phyloP scores from a whole-genome alignment of 2,329 filamentous ascomycete species.

The Fusarium veterinarium region DNA sequence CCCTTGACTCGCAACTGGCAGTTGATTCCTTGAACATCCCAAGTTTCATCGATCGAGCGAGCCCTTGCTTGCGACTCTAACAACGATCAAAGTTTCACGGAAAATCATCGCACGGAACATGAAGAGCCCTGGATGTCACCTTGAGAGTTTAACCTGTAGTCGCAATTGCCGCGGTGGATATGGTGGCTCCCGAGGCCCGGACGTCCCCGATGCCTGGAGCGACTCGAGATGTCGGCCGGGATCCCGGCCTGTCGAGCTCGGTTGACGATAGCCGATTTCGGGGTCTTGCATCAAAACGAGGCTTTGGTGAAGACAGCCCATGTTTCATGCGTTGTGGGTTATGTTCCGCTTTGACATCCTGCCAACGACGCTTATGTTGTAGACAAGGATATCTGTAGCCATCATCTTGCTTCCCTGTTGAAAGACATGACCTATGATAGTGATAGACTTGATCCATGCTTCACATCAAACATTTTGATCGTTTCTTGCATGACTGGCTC shows the following conservation, averaged over 20 bases:
- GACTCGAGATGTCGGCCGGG: neutral
- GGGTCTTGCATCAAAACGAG: neutral
- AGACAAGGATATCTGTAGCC: neutral
- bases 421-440: neutral
- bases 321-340: neutral
- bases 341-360: neutral
- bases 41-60: conserved; percentile 4
- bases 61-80: neutral
- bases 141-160: neutral
- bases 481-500: neutral
- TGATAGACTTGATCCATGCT: neutral
- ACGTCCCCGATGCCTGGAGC: neutral
- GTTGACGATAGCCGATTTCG: neutral
- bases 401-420: neutral
- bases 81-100: neutral
- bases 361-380: neutral
- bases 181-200: neutral
- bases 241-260: neutral
- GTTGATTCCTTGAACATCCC: neutral
- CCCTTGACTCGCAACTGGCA: neutral
- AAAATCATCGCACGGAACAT: neutral
- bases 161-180: neutral
- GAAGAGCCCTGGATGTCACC: neutral
- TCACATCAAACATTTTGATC: neutral
- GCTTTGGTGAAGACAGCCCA: neutral